phyloP scores from a whole-genome alignment of 1,284 basidiomycete genomes.

The Meripilus lineatus region DNA sequence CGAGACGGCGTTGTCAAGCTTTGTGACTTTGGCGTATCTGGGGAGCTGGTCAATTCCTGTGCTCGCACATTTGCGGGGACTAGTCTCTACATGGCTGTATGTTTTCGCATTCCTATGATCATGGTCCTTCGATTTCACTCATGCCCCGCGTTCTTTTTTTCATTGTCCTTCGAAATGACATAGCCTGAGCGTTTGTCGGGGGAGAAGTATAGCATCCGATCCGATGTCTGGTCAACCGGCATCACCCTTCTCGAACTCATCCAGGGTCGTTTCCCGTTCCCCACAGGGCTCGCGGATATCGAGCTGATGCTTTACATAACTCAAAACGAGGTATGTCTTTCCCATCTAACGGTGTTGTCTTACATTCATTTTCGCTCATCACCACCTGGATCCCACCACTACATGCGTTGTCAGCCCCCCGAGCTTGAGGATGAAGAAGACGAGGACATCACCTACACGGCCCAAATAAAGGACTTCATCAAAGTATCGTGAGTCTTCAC shows the following conservation, averaged over 20 bases:
- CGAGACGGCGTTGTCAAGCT: constrained; percentile 86
- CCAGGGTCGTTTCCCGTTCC: constrained; percentile 94
- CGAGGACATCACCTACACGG: constrained; percentile 71
- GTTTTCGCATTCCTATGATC: constrained; percentile 36
- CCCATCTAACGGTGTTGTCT: neutral
- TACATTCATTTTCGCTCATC: too few species aligned
- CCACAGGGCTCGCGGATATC: constrained; percentile 87
- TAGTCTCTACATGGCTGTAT: constrained; percentile 95
- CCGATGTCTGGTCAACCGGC: constrained; percentile 98
- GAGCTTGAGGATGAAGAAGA: constrained; percentile 67
- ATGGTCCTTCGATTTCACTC: too few species aligned
- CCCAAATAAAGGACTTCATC: constrained; percentile 92
- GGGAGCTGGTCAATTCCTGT: constrained; percentile 86
- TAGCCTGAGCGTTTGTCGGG: constrained; percentile 94
- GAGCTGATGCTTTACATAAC: constrained; percentile 94
- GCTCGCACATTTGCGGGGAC: constrained; percentile 97
- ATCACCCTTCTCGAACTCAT: constrained; percentile 92
- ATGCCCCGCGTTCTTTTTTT: constrained; percentile 13
- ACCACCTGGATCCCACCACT: too few species aligned
- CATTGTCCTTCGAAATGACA: constrained; percentile 13
- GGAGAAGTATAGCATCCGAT: constrained; percentile 85
- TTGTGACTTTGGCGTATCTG: constrained; percentile 95
- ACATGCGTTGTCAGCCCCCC: too few species aligned
- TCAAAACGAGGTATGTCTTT: constrained; percentile 57
- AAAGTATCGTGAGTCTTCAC: constrained; percentile 69